A percentile compares a stretch with the other conserved stretches of the same genome.
Conservation (phyloP, 441 rosid genomes). For the Cnidoscolus chayamansa region DNA sequence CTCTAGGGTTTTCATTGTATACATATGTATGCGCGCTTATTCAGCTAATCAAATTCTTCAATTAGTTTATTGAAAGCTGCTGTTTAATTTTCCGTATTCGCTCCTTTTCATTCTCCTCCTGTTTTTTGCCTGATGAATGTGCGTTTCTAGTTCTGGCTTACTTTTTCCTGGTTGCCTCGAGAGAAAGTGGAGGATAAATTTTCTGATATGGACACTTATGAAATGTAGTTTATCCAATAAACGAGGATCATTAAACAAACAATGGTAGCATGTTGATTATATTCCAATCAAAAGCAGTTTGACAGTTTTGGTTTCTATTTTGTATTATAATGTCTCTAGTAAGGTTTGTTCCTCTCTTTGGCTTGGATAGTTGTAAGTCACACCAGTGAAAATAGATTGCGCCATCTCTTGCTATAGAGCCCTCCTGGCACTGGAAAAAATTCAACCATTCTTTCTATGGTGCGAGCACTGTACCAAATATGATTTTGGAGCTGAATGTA, state of each 20-base stretch:
- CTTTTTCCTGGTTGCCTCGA: neutral
- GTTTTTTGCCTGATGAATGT: neutral
- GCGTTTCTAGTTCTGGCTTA: neutral
- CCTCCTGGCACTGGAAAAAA: constrained; percentile 99
- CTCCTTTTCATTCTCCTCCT: too few relatives aligned
- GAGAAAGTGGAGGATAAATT: too few relatives aligned
- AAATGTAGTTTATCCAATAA: too few relatives aligned
- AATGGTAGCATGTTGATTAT: neutral
- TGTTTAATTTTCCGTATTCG: too few relatives aligned
- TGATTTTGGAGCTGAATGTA: constrained; percentile 94
- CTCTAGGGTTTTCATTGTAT: constrained; percentile 28
- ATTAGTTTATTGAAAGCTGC: too few relatives aligned
- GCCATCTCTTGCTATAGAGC: constrained; percentile 86
- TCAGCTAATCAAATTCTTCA: too few relatives aligned
- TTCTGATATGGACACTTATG: too few relatives aligned
- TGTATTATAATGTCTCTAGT: neutral
- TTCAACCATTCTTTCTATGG: constrained; percentile 90
- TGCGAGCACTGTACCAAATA: constrained; percentile 87
- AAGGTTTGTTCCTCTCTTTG: neutral
- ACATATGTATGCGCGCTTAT: too few relatives aligned
- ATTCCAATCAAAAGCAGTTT: neutral
- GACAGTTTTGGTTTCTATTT: neutral
- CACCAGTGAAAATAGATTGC: constrained; percentile 88
- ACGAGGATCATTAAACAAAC: neutral
- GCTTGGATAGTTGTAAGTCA: constrained; percentile 71